Evolutionary conservation across 768 basidiomycete species (phyloP).

Genomic region (Leccinum pellstonianum): DNA sequence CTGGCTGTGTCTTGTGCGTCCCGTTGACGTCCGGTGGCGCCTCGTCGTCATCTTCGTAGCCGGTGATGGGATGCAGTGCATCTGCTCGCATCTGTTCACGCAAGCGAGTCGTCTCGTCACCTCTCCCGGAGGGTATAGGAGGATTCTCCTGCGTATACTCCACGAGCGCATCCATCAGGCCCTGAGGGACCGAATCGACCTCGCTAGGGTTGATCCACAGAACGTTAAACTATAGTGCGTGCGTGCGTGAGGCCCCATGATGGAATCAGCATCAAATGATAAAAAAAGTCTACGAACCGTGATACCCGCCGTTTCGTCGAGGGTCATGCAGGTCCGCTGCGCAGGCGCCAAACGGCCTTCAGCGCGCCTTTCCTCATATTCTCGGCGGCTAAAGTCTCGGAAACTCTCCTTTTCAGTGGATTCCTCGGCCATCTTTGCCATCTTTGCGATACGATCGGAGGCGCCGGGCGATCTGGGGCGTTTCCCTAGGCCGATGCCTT

Average conservation of each 20-base stretch:
- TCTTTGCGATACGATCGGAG: slow-evolving; percentile 66
- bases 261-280: slow-evolving; percentile 10
- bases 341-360: slow-evolving; percentile 69
- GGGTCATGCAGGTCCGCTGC: slow-evolving; percentile 67
- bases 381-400: slow-evolving; percentile 66
- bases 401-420: slow-evolving; percentile 52
- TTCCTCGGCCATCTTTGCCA: slow-evolving; percentile 60
- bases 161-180: slow-evolving; percentile 56
- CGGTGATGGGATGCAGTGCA: slow-evolving; percentile 52
- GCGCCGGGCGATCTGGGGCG: slow-evolving; percentile 64
- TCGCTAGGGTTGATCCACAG: slow-evolving; percentile 48
- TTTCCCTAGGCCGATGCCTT: slow-evolving; percentile 71
- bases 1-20: slow-evolving; percentile 26
- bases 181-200: slow-evolving; percentile 62
- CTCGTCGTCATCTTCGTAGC: slow-evolving; percentile 36
- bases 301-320: slow-evolving; percentile 74
- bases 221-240: slow-evolving; percentile 65
- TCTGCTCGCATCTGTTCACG: slow-evolving; percentile 74
- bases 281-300: slow-evolving; percentile 33
- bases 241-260: neutral
- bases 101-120: slow-evolving; percentile 45
- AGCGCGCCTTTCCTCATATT: slow-evolving; percentile 75
- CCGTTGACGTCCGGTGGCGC: slow-evolving; percentile 20
- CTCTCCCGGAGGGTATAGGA: slow-evolving; percentile 10
- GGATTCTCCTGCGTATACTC: slow-evolving; percentile 34